Evolutionary conservation across 495 filamentous ascomycete genomes (phyloP).

Genomic region (Aspergillus sclerotioniger): DNA sequence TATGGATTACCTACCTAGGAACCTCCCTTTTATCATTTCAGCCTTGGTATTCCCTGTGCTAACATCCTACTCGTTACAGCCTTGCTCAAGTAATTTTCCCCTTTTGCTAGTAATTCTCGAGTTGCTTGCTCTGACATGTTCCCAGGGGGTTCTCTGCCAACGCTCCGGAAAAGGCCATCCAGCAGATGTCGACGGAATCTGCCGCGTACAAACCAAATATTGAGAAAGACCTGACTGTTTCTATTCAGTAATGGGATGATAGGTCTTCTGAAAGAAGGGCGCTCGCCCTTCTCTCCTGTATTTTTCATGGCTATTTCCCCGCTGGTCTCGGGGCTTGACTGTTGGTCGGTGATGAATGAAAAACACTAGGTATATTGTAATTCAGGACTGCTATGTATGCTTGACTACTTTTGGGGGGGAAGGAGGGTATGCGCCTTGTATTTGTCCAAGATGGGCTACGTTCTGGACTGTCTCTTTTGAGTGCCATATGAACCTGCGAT

Average conservation of each 20-base stretch:
- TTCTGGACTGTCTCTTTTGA: too few relatives aligned
- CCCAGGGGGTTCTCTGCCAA: conserved; percentile 74
- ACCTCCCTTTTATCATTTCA: neutral
- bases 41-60: neutral
- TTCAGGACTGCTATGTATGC: neutral
- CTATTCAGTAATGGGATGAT: conserved; percentile 21
- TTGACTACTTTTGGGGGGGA: neutral
- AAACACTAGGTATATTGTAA: neutral
- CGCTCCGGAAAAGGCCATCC: conserved; percentile 63
- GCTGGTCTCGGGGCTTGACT: neutral
- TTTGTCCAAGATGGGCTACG: too few relatives aligned
- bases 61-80: conserved; percentile 29
- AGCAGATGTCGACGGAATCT: conserved; percentile 65
- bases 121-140: conserved; percentile 19
- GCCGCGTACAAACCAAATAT: conserved; percentile 63
- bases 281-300: neutral
- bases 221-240: conserved; percentile 72
- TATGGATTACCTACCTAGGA: conserved; percentile 40
- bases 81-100: conserved; percentile 47
- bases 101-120: neutral
- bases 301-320: neutral
- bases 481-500: too few relatives aligned
- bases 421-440: too few relatives aligned
- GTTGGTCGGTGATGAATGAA: neutral
- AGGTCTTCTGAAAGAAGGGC: neutral